Evolutionary conservation across 768 basidiomycete species (phyloP).

Genomic region (Xerocomellus intermedius): DNA sequence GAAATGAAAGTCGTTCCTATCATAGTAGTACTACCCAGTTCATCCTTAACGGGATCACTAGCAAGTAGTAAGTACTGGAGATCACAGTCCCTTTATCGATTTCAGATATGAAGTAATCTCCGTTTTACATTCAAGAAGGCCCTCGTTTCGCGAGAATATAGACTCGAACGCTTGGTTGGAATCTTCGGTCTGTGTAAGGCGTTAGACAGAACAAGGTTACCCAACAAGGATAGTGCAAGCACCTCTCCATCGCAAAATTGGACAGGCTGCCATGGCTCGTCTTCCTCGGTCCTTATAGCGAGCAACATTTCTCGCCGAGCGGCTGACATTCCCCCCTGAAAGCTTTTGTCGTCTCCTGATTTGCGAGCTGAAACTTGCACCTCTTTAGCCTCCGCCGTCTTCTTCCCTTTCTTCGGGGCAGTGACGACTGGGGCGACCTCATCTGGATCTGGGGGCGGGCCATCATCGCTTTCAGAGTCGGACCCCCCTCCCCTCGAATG

Average conservation of each 20-base stretch:
- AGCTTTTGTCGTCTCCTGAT: conserved; percentile 57
- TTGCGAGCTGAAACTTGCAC: conserved; percentile 76
- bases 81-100: conserved; percentile 53
- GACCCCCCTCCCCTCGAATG: conserved; percentile 46
- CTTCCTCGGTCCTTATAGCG: conserved; percentile 71
- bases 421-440: conserved; percentile 49
- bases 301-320: conserved; percentile 76
- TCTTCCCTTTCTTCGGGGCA: conserved; percentile 56
- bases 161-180: conserved; percentile 57
- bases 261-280: conserved; percentile 71
- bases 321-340: conserved; percentile 65
- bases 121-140: conserved; percentile 51
- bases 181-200: conserved; percentile 49
- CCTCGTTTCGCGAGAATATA: conserved; percentile 58
- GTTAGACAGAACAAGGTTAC: conserved; percentile 9
- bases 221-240: conserved; percentile 19
- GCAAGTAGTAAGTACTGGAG: conserved; percentile 1
- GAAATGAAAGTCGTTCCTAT: too few relatives aligned
- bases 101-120: conserved; percentile 57
- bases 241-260: conserved; percentile 68
- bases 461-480: conserved; percentile 76
- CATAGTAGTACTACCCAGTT: background rate
- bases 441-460: conserved; percentile 78
- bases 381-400: conserved; percentile 61
- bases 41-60: background rate